Evolutionary conservation across 2,329 filamentous ascomycete genomes (phyloP).

Genomic region (Magnaporthiopsis rhizophila): DNA sequence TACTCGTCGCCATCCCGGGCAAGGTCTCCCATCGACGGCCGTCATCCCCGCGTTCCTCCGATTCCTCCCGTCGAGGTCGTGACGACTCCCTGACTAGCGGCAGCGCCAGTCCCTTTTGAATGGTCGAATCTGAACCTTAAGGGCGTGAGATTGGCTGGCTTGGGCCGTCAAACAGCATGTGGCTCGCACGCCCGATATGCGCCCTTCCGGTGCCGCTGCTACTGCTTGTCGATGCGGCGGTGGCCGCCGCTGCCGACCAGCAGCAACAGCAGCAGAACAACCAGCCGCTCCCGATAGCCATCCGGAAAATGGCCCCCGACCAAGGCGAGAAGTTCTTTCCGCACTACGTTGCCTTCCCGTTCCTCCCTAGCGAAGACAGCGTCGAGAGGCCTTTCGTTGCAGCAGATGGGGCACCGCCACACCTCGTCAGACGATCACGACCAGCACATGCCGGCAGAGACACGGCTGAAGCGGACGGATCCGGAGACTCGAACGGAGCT

Average conservation of each 20-base stretch:
- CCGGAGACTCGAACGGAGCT: neutral
- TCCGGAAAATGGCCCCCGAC: constrained; percentile 66
- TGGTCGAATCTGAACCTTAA: neutral
- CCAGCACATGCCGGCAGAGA: constrained; percentile 1
- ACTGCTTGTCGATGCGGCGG: constrained; percentile 34
- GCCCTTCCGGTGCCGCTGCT: constrained; percentile 17
- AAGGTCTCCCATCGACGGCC: neutral
- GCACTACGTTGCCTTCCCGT: constrained; percentile 50
- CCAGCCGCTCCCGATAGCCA: constrained; percentile 42
- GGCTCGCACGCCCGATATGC: neutral
- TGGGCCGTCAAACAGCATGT: neutral
- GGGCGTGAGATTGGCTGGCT: neutral
- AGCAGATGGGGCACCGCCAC: neutral
- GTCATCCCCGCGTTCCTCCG: too few relatives aligned
- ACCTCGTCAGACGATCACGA: neutral
- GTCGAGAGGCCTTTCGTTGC: neutral
- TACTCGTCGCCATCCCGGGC: neutral
- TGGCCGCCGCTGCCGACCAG: constrained; percentile 25
- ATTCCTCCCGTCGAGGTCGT: neutral
- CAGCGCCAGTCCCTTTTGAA: neutral
- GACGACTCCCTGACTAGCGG: neutral
- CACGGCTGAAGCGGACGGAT: constrained; percentile 14
- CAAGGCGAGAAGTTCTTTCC: constrained; percentile 66
- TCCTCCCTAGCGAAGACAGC: constrained; percentile 10
- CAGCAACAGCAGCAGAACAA: constrained; percentile 10